Percentiles rank a stretch among this genome's conserved stretches.
Evolutionary conservation across 345 rosid genomes (phyloP).

Genomic region (Kernera saxatilis): DNA sequence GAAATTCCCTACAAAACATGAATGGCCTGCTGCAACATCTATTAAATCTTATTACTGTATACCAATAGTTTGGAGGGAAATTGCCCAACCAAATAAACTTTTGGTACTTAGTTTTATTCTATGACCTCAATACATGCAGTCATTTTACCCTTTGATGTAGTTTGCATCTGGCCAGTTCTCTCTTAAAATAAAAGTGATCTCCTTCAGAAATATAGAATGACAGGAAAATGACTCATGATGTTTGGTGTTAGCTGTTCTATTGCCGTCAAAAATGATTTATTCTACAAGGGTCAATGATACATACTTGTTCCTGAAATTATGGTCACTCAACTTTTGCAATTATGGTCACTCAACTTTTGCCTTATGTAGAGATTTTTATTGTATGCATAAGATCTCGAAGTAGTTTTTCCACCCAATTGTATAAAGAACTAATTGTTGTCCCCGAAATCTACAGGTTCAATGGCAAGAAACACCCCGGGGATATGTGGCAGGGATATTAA

Average conservation of each 20-base stretch:
- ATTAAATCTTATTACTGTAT: neutral
- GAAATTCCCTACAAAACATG: slow-evolving; percentile 7
- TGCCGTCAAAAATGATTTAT: neutral
- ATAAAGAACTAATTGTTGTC: neutral
- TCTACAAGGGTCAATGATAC: neutral
- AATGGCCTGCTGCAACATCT: slow-evolving; percentile 3
- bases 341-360: neutral
- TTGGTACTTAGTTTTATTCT: slow-evolving; percentile 7
- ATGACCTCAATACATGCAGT: neutral
- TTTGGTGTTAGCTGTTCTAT: neutral
- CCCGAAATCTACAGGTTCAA: slow-evolving; percentile 50
- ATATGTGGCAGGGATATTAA: slow-evolving; percentile 87
- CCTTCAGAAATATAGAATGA: neutral
- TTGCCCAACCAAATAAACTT: neutral
- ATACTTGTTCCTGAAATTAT: slow-evolving; percentile 5
- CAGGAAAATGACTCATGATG: neutral
- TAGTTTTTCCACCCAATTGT: neutral
- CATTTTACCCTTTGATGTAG: neutral
- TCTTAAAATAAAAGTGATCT: neutral
- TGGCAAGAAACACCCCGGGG: slow-evolving; percentile 96
- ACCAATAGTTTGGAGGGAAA: neutral
- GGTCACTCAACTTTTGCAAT: too few species aligned
- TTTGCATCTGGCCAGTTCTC: neutral
- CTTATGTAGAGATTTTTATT: neutral
- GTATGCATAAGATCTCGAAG: neutral